Percentiles rank a stretch among this genome's conserved stretches.
Conservation (phyloP, 2,329 filamentous ascomycete genomes). For the Ophiostoma quercus region DNA sequence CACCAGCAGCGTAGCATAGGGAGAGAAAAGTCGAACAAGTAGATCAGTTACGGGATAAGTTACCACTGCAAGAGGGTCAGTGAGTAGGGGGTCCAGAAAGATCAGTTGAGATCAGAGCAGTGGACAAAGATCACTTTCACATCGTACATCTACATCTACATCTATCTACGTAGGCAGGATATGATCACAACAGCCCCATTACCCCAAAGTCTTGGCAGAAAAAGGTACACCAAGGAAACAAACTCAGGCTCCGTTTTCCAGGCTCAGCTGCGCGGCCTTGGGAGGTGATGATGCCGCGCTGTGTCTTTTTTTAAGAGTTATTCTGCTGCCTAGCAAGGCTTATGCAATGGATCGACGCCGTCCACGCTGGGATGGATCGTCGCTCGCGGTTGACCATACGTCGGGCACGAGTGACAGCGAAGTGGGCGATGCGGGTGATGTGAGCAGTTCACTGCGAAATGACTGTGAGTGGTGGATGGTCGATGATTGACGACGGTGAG, state of each 20-base stretch:
- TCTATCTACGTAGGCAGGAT: not conserved
- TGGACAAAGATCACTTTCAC: not conserved
- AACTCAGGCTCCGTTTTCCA: not conserved
- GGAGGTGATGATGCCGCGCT: not conserved
- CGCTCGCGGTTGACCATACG: not conserved
- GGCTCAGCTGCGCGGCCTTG: not conserved
- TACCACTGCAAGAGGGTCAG: not conserved
- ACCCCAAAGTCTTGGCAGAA: constrained; percentile 4
- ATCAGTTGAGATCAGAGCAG: not conserved
- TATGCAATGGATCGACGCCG: not conserved
- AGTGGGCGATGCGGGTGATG: not conserved
- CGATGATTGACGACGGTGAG: not conserved
- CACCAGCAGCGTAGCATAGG: not conserved
- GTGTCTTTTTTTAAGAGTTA: not conserved
- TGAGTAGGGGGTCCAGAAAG: not conserved
- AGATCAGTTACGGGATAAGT: not conserved
- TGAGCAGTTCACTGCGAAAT: not conserved
- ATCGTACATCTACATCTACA: not conserved
- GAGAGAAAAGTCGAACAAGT: not conserved
- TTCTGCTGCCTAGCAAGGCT: constrained; percentile 14
- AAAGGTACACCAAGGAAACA: not conserved
- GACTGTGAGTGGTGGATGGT: not conserved
- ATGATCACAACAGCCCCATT: not conserved
- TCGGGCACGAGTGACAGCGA: not conserved
- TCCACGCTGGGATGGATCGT: not conserved